Evolutionary conservation across 2,329 filamentous ascomycete genomes (phyloP).

Genomic region (Fusarium sp.): DNA sequence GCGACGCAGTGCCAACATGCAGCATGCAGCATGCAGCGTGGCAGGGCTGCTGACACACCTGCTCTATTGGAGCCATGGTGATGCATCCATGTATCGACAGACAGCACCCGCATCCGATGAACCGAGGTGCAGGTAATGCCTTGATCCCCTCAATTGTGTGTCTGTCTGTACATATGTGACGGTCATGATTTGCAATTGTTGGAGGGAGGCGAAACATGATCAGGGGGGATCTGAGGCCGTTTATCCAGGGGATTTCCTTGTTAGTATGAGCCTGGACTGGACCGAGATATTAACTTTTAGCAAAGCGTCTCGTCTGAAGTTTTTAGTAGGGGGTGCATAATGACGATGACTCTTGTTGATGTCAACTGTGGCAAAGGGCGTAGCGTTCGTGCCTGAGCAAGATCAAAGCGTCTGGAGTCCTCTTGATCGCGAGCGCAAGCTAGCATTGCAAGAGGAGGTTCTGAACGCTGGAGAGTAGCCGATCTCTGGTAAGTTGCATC

Average conservation of each 20-base stretch:
- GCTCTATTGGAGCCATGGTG: conserved; percentile 21
- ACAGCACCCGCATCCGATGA: conserved; percentile 8
- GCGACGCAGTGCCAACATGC: conserved; percentile 4
- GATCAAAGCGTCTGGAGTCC: conserved; percentile 22
- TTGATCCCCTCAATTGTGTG: background rate
- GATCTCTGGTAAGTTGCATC: conserved; percentile 16
- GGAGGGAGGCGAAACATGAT: conserved; percentile 3
- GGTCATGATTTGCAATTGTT: conserved; percentile 1
- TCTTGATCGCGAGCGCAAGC: background rate
- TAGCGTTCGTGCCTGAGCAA: conserved; percentile 13
- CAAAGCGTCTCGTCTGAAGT: background rate
- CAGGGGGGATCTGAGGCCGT: background rate
- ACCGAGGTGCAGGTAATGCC: conserved; percentile 12
- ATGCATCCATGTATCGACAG: conserved; percentile 1
- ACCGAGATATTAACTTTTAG: background rate
- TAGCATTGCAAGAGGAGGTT: background rate
- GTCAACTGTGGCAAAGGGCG: conserved; percentile 19
- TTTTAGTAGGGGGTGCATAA: conserved; percentile 27
- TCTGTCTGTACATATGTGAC: background rate
- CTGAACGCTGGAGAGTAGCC: background rate
- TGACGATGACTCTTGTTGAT: conserved; percentile 16
- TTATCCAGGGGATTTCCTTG: conserved; percentile 21
- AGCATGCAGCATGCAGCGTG: conserved; percentile 1
- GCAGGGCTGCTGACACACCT: conserved; percentile 25
- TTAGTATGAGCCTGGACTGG: background rate